Conservation (phyloP, 73 alveolate species). For the Paramecium sexaurelia region DNA sequence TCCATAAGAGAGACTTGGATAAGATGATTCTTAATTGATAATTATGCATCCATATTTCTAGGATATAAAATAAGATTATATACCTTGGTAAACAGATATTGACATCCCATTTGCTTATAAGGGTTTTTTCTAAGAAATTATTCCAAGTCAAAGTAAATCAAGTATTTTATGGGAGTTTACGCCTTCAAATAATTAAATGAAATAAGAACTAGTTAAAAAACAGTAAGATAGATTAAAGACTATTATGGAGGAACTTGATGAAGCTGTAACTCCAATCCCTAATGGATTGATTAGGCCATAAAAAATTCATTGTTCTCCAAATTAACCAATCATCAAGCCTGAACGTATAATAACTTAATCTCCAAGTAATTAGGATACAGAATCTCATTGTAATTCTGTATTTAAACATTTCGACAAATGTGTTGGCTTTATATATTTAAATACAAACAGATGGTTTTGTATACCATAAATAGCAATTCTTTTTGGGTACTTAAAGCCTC, state of each 20-base stretch:
- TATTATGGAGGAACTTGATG: constrained; percentile 5
- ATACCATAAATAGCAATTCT: constrained; percentile 24
- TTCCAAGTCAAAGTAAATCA: constrained; percentile 5
- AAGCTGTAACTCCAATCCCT: background rate
- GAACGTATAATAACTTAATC: background rate
- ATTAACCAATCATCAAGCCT: background rate
- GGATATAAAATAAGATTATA: background rate
- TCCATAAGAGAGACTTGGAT: constrained; percentile 25
- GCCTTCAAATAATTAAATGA: background rate
- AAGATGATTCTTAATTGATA: background rate
- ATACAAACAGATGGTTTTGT: constrained; percentile 36
- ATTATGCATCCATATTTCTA: background rate
- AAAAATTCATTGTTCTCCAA: background rate
- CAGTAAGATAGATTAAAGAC: background rate
- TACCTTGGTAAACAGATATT: background rate
- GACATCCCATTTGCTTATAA: background rate
- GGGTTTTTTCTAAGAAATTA: background rate
- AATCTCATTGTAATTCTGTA: background rate
- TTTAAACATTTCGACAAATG: constrained; percentile 11
- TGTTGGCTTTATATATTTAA: background rate
- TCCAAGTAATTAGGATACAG: background rate
- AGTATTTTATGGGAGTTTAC: constrained; percentile 14
- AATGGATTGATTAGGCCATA: background rate
- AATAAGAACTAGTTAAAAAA: background rate
- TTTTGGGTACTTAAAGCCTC: constrained; percentile 17